Evolutionary conservation across 306 rosid genomes (phyloP).

Genomic region (Casuarina equisetifolia): DNA sequence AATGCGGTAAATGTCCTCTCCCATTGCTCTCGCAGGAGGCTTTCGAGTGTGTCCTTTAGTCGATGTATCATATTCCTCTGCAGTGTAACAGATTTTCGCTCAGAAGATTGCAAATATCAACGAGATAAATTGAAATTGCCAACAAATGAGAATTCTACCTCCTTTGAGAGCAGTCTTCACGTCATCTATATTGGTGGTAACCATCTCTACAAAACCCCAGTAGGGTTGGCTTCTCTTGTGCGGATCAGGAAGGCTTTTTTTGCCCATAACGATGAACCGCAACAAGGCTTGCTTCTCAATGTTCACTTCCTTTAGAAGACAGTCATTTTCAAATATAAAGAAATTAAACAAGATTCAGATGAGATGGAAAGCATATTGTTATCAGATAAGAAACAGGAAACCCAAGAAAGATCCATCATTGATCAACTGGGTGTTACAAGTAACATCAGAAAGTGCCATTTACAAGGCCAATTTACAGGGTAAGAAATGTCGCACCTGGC

Average conservation of each 20-base stretch:
- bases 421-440: too few relatives aligned
- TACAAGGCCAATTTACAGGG: not conserved
- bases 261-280: slow-evolving; percentile 57
- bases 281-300: slow-evolving; percentile 51
- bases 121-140: not conserved
- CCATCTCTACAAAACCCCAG: slow-evolving; percentile 64
- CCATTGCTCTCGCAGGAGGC: slow-evolving; percentile 44
- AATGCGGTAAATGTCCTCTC: slow-evolving; percentile 62
- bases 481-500: slow-evolving; percentile 28
- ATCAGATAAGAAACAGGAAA: too few relatives aligned
- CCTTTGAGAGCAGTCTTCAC: slow-evolving; percentile 51
- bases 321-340: not conserved
- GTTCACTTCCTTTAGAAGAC: slow-evolving; percentile 33
- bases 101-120: not conserved
- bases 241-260: slow-evolving; percentile 57
- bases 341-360: not conserved
- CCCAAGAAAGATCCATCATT: too few relatives aligned
- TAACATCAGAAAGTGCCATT: too few relatives aligned
- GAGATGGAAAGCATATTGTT: too few relatives aligned
- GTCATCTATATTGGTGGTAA: slow-evolving; percentile 39
- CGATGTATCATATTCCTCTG: slow-evolving; percentile 53
- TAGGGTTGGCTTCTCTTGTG: slow-evolving; percentile 40
- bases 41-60: slow-evolving; percentile 41
- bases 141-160: slow-evolving; percentile 20
- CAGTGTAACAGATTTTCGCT: not conserved